A percentile compares a stretch with the other conserved stretches of the same genome.
These are phyloP conservation scores for Wakefieldia striispora DNA, from an alignment of 768 basidiomycete genomes.

Conservation along the genomic window DNA sequence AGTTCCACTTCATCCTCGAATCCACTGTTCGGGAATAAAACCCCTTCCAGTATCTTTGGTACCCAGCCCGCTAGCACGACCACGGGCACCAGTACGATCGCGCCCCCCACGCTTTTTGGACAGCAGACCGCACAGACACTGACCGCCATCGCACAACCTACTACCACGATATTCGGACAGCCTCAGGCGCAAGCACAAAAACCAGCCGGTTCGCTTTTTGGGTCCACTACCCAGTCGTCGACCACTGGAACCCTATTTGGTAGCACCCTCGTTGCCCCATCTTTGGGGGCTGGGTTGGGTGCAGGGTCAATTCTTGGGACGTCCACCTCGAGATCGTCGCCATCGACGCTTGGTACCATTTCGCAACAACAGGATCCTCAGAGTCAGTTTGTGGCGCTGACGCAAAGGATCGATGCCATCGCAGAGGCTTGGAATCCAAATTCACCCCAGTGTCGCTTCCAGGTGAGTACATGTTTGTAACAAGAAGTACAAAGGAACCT, in stretches of 20 bases:
- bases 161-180: constrained; percentile 21
- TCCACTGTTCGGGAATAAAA: constrained; percentile 37
- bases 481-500: neutral
- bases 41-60: constrained; percentile 28
- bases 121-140: constrained; percentile 20
- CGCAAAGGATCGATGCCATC: constrained; percentile 61
- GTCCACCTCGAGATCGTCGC: constrained; percentile 36
- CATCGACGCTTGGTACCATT: constrained; percentile 32
- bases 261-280: constrained; percentile 31
- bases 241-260: constrained; percentile 37
- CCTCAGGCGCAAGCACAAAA: constrained; percentile 22
- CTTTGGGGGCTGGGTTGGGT: constrained; percentile 28
- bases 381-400: constrained; percentile 51
- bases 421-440: constrained; percentile 69
- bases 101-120: constrained; percentile 33
- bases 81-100: constrained; percentile 11
- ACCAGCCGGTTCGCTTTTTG: constrained; percentile 30
- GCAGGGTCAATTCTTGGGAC: constrained; percentile 27
- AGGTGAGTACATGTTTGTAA: constrained; percentile 42
- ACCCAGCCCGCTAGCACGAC: constrained; percentile 25
- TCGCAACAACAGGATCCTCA: constrained; percentile 60
- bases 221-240: constrained; percentile 25
- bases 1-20: constrained; percentile 24
- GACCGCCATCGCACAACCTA: constrained; percentile 13
- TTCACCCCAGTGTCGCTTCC: constrained; percentile 74